Evolutionary conservation across 1,284 basidiomycete species (phyloP).

Genomic region (Microbotryum violaceum): DNA sequence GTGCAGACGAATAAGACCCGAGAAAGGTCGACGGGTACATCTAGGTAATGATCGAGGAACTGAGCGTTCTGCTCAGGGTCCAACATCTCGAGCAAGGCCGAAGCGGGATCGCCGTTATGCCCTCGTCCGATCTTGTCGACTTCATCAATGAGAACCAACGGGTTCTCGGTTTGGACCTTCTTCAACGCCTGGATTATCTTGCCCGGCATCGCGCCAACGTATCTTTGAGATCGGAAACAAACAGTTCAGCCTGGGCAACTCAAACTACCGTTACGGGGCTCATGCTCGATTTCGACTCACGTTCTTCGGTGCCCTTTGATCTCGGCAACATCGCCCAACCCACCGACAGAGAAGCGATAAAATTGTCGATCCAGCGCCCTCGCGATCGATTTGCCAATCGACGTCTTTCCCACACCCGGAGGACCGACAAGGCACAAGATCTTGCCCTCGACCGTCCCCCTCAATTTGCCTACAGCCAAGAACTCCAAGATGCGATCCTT

Average conservation of each 20-base stretch:
- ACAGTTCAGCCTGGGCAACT: background rate
- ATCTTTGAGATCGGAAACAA: background rate
- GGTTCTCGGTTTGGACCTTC: slow-evolving; percentile 94
- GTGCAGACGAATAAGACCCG: slow-evolving; percentile 97
- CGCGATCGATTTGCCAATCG: slow-evolving; percentile 76
- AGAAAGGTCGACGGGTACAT: slow-evolving; percentile 93
- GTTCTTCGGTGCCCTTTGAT: slow-evolving; percentile 97
- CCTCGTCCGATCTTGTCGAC: slow-evolving; percentile 97
- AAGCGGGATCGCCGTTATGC: slow-evolving; percentile 90
- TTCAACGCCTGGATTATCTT: slow-evolving; percentile 98
- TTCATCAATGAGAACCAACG: slow-evolving; percentile 85
- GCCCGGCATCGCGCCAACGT: slow-evolving; percentile 74
- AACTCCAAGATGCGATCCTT: slow-evolving; percentile 98
- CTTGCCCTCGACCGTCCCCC: slow-evolving; percentile 95
- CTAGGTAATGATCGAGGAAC: slow-evolving; percentile 94
- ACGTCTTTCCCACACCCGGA: slow-evolving; percentile 67
- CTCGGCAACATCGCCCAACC: slow-evolving; percentile 94
- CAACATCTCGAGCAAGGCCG: slow-evolving; percentile 91
- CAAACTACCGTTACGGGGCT: background rate
- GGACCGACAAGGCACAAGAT: slow-evolving; percentile 95
- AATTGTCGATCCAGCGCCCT: slow-evolving; percentile 77
- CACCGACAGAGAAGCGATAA: slow-evolving; percentile 95
- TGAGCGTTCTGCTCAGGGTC: slow-evolving; percentile 96
- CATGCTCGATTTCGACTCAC: slow-evolving; percentile 68
- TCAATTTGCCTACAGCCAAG: slow-evolving; percentile 91